Evolutionary conservation across 1,284 basidiomycete genomes (phyloP), one percentile per base, ranked within the genome.

Genomic region (Wallemia hederae): DNA sequence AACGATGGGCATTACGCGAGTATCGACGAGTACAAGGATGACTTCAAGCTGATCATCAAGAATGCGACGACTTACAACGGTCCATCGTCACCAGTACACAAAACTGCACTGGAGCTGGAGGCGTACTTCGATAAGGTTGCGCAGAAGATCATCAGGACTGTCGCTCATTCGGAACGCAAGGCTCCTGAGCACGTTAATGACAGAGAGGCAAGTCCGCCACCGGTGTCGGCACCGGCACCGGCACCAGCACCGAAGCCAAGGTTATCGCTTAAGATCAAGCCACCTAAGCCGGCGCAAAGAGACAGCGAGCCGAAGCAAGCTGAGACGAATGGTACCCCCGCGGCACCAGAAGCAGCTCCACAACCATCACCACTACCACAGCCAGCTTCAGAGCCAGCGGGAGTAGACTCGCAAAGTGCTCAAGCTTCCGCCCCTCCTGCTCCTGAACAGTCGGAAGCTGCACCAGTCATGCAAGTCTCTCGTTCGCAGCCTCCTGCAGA

Each of bases 11-110:
- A 49, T n/a, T 49, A 49, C 39, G 39, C 39, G 3, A 17, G 5
- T n/a, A 49, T 9, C 14, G 65, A 68, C 60, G 66, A 70, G 59
- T 98, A 97, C 73, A 77, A 80, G 63, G 79, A 85, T 66, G 92
- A 99, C 70, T 85, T 98, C 69, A 80, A 78, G 62, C 77, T 96
- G 59, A 86, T 98, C 78, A 78, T 91, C 62, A 69, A 74, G 59
- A 98, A 99, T 67, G 88, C 90, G 39, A 84, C 84, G 69, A 75
- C 77, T 22, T 99, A 92, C 73, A 98, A 97, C 66, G 69, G 75
- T 27, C 73, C 76, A 1, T 81, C 79, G 28, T 82, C 80, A 59
- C 83, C 76, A 63, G 85, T 83, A 7, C 79, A 85, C 65, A 81
- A 80, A 61, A 81, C 86, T 64, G 85, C 87, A 0, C 74, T 83